These are phyloP conservation scores for Pseudopithomyces chartarum DNA, from an alignment of 2,329 filamentous ascomycete genomes.

Conservation along the genomic window DNA sequence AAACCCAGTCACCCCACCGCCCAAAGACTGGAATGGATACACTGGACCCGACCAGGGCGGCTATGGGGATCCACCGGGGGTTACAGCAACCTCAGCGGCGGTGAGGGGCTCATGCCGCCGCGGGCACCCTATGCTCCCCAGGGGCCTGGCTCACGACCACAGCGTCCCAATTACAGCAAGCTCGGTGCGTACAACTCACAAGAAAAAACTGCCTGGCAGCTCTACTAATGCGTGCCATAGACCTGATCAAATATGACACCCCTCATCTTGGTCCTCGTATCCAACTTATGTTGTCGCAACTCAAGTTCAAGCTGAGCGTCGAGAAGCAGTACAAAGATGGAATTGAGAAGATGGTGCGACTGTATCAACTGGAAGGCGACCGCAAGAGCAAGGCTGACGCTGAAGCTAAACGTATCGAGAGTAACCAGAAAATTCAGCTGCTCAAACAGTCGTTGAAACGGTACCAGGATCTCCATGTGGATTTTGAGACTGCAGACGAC, in stretches of 20 bases:
- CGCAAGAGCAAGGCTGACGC: conserved; percentile 94
- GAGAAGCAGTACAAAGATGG: conserved; percentile 99
- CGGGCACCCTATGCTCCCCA: conserved; percentile 78
- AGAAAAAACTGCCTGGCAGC: conserved; percentile 4
- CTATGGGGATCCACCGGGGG: conserved; percentile 63
- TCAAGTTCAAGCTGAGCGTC: conserved; percentile 98
- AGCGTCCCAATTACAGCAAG: conserved; percentile 89
- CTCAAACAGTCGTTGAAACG: conserved; percentile 93
- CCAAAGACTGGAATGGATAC: conserved; percentile 68
- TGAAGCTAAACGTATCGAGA: conserved; percentile 86
- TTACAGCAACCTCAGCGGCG: conserved; percentile 66
- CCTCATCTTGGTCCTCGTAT: conserved; percentile 94
- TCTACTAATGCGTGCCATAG: conserved; percentile 54
- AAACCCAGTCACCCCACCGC: conserved; percentile 62
- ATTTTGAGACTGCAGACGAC: conserved; percentile 77
- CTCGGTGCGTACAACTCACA: conserved; percentile 67
- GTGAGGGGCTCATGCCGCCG: conserved; percentile 77
- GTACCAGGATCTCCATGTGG: conserved; percentile 96
- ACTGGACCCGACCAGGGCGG: conserved; percentile 62
- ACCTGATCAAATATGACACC: conserved; percentile 98
- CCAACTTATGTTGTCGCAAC: conserved; percentile 97
- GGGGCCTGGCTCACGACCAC: conserved; percentile 69
- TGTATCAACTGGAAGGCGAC: conserved; percentile 97
- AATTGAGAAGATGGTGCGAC: conserved; percentile 98
- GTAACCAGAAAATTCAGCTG: conserved; percentile 96